These are phyloP conservation scores for Lycium ferocissimum DNA, from an alignment of 257 asterid species.

Conservation along the genomic window DNA sequence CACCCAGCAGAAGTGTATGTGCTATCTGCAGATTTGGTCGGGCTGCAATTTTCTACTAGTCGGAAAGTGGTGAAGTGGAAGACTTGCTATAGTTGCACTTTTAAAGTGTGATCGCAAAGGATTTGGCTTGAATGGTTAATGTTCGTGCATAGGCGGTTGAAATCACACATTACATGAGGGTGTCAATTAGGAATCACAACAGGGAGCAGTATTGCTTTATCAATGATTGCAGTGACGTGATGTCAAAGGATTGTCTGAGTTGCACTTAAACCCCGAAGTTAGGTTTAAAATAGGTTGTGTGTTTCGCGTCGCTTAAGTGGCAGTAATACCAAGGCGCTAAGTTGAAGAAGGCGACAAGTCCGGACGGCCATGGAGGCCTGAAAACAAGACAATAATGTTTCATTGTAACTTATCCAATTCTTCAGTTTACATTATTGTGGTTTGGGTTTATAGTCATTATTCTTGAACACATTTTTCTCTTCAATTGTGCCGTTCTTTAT, in stretches of 20 bases:
- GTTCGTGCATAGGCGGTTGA: neutral
- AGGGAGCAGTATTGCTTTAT: neutral
- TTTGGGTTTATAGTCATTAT: neutral
- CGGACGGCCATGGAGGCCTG: neutral
- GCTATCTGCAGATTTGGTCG: neutral
- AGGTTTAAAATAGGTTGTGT: neutral
- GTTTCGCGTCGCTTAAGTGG: neutral
- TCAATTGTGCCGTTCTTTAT: neutral
- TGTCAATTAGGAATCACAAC: neutral
- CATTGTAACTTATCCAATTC: neutral
- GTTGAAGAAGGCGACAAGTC: neutral
- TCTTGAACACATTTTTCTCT: neutral
- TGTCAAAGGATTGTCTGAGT: neutral
- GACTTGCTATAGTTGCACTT: neutral
- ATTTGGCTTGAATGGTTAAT: constrained; percentile 4
- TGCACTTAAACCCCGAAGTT: neutral
- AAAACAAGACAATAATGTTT: neutral
- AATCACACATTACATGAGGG: neutral
- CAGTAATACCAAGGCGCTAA: neutral
- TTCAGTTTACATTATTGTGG: neutral
- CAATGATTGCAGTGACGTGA: neutral
- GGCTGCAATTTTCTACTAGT: neutral
- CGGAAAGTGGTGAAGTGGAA: neutral
- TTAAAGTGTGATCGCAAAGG: neutral
- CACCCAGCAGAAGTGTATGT: neutral